Conservation (phyloP, 73 alveolate species). For the Paramecium tetraurelia region DNA sequence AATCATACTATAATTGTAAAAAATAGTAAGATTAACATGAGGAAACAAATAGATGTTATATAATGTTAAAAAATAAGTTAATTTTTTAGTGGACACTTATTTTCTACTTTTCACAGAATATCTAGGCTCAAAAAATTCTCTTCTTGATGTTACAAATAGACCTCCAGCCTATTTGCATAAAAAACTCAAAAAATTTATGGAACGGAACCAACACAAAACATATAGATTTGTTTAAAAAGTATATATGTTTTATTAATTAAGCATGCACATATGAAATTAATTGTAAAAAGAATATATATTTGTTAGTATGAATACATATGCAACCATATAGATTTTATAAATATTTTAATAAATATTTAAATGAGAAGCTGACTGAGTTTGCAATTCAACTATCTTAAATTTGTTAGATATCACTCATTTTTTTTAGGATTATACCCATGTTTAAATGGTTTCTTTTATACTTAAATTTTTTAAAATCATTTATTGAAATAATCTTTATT, state of each 20-base stretch:
- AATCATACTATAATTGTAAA: no score
- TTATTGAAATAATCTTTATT: constrained; percentile 3
- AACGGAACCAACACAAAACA: not conserved
- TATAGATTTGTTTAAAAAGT: no score
- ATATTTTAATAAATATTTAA: not conserved
- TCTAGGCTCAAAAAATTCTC: not conserved
- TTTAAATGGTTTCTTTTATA: not conserved
- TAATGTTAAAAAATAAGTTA: not conserved
- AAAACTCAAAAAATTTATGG: no score
- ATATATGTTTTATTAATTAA: not conserved
- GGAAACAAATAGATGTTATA: not conserved
- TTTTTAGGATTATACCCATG: not conserved
- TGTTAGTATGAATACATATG: not conserved
- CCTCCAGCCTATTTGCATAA: not conserved
- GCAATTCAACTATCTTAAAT: not conserved
- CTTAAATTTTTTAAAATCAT: not conserved
- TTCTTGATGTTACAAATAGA: no score
- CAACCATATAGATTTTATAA: not conserved
- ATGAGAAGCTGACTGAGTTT: not conserved
- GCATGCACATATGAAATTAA: not conserved
- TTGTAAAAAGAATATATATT: not conserved
- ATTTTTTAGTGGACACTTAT: not conserved
- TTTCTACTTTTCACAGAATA: not conserved
- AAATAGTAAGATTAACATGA: not conserved
- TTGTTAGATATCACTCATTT: not conserved